phyloP scores from a whole-genome alignment of 2,329 filamentous ascomycete genomes.

The Colletotrichum sansevieriae region DNA sequence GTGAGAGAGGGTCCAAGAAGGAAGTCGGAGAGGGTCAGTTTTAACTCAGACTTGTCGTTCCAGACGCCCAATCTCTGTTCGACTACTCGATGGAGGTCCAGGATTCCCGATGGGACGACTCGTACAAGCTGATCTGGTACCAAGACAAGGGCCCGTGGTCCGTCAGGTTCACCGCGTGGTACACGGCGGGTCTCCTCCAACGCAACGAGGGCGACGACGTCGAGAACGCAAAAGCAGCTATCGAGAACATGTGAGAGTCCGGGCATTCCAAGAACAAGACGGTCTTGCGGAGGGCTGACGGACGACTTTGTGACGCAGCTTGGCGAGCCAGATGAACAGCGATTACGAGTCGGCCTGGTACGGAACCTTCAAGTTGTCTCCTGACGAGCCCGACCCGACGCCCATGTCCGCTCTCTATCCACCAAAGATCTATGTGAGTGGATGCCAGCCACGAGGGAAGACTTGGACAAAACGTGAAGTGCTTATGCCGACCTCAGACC shows the following conservation, averaged over 20 bases:
- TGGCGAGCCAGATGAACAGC: constrained; percentile 52
- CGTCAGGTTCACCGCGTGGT: constrained; percentile 58
- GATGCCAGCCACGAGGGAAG: neutral
- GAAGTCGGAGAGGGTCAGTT: neutral
- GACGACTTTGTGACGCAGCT: constrained; percentile 38
- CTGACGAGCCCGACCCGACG: constrained; percentile 55
- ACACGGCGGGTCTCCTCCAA: constrained; percentile 53
- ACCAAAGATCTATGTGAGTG: constrained; percentile 50
- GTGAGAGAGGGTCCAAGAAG: neutral
- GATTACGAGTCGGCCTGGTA: constrained; percentile 57
- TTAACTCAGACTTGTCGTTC: constrained; percentile 9
- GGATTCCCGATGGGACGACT: constrained; percentile 55
- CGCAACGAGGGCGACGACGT: constrained; percentile 52
- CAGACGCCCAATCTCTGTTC: constrained; percentile 54
- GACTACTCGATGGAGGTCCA: constrained; percentile 56
- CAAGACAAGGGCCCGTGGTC: constrained; percentile 58
- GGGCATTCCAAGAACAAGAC: no score
- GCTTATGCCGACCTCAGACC: constrained; percentile 14
- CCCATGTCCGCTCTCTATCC: constrained; percentile 50
- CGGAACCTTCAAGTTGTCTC: constrained; percentile 56
- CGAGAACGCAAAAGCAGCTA: constrained; percentile 51
- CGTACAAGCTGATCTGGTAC: constrained; percentile 58
- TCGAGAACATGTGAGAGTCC: constrained; percentile 50
- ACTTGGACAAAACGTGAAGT: neutral
- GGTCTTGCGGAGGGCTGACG: no score